Base-by-base conservation (phyloP, 78 protist genomes). In the Cavenderia fasciculata region DNA sequence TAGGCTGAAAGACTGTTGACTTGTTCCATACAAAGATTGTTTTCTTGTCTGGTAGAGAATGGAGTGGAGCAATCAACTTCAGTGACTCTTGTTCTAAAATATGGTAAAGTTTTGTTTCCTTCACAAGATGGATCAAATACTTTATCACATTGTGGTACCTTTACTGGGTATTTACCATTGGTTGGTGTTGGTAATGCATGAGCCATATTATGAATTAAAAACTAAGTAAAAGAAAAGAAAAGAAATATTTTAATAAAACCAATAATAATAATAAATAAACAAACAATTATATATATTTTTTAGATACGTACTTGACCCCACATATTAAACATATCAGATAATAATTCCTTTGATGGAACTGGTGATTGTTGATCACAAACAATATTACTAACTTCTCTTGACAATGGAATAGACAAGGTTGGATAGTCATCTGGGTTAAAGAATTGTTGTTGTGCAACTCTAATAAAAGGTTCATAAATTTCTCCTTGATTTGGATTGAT, bases 271-370 rank as follows among this genome's bases (percentile, higher is more conserved):
- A 18, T 47, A 21, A 27, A 19, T 16, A 36, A 7, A 21, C 19
- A 63, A 11, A 2, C 38, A 40, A 40, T 36, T 61, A 31, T n/a
- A 11, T n/a, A n/a, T n/a, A n/a, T n/a, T n/a, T n/a, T n/a, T n/a
- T n/a, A n/a, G n/a, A n/a, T n/a, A 51, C 73, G 41, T 65, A 86
- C 85, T 36, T 86, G 93, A 73, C 93, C 93, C 57, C 51, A 87
- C 88, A 77, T 77, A 61, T 75, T 87, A 31, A 68, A 54, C 38
- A 87, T 43, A 70, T 87, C 93, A 1, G 93, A 27, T 23, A 74
- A 38, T 33, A 47, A 43, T 47, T 87, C 86, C 33, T 19, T 41
- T 43, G 86, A 72, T 10, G 14, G 21, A 23, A 87, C 63, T 18
- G 14, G 49, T 6, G 38, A 33, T 25, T 7, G 49, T 56, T 74